phyloP scores from a whole-genome alignment of 2,329 filamentous ascomycete species.

The Chaetomiaceae sp. region DNA sequence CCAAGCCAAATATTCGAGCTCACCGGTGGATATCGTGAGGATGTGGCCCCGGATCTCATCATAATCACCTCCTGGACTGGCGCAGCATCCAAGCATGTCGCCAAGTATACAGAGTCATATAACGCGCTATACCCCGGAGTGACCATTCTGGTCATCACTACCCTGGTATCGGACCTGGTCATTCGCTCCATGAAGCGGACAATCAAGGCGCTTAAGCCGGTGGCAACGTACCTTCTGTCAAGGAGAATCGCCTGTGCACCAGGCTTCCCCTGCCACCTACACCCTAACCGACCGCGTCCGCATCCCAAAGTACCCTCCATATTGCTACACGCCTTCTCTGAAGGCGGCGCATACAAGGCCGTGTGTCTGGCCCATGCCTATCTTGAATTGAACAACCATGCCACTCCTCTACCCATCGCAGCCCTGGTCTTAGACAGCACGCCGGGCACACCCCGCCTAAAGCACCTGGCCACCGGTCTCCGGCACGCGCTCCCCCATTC shows the following conservation, averaged over 20 bases:
- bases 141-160: constrained; percentile 36
- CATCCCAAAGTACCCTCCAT: constrained; percentile 12
- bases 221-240: constrained; percentile 15
- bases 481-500: not conserved
- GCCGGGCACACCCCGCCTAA: not conserved
- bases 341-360: constrained; percentile 39
- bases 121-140: constrained; percentile 35
- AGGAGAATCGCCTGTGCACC: not conserved
- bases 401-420: constrained; percentile 24
- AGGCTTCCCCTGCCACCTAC: constrained; percentile 23
- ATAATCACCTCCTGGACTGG: constrained; percentile 43
- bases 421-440: constrained; percentile 15
- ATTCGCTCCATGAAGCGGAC: constrained; percentile 14
- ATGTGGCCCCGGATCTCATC: constrained; percentile 32
- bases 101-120: constrained; percentile 43
- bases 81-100: constrained; percentile 35
- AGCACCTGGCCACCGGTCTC: not conserved
- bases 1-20: too few species aligned
- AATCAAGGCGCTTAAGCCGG: constrained; percentile 14
- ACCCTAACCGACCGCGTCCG: constrained; percentile 22
- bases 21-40: constrained; percentile 1
- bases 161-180: constrained; percentile 18
- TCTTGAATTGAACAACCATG: constrained; percentile 21
- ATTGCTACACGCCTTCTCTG: constrained; percentile 44
- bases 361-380: constrained; percentile 34